Conservation (phyloP, 768 basidiomycete genomes). For the Mrakia hoshinonis region DNA sequence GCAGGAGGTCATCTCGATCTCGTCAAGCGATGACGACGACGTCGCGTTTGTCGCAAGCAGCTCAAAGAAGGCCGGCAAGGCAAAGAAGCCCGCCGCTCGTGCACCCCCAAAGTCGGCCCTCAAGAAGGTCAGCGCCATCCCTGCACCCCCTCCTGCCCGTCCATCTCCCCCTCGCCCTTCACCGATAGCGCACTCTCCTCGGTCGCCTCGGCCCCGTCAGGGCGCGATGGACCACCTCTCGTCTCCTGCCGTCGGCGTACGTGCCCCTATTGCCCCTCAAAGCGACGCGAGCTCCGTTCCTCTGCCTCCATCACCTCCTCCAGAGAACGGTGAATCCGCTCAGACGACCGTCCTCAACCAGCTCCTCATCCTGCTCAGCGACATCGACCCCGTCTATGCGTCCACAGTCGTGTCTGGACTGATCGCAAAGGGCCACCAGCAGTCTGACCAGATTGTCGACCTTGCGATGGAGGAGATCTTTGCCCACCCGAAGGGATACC, state of each 20-base stretch:
- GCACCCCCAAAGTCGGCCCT: neutral
- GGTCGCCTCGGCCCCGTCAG: no score
- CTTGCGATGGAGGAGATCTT: constrained; percentile 16
- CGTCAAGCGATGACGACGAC: neutral
- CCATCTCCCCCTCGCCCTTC: no score
- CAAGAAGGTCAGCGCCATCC: neutral
- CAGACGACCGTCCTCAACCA: neutral
- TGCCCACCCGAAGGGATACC: constrained; percentile 8
- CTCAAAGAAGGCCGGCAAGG: neutral
- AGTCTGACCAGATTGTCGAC: neutral
- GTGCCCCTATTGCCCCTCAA: neutral
- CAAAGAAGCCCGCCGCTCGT: neutral
- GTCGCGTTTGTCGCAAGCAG: neutral
- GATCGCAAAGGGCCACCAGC: neutral
- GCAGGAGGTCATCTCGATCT: neutral
- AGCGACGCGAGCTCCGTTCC: neutral
- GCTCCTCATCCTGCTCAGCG: neutral
- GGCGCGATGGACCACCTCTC: no score
- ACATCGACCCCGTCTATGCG: constrained; percentile 14
- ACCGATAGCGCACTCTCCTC: no score
- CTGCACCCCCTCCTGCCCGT: no score
- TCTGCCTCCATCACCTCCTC: neutral
- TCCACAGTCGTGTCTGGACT: neutral
- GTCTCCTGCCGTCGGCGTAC: neutral
- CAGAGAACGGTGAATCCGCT: neutral